Evolutionary conservation across 495 filamentous ascomycete genomes (phyloP).

Genomic region (Cercophora scortea): DNA sequence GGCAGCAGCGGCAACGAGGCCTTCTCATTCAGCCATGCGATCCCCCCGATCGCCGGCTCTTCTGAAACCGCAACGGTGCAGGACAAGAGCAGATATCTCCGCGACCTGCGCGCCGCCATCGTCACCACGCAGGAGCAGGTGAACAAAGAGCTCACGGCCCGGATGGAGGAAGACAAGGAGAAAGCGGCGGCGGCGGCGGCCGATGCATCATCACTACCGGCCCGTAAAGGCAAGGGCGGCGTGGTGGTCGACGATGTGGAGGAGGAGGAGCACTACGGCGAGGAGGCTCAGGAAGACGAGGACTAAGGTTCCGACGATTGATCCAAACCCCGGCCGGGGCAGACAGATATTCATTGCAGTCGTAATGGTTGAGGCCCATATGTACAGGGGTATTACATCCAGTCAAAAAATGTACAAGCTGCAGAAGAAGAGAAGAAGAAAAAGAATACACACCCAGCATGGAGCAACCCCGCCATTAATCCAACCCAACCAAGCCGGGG

Average conservation of each 20-base stretch:
- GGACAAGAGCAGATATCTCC: constrained; percentile 59
- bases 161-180: constrained; percentile 83
- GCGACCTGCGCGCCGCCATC: constrained; percentile 53
- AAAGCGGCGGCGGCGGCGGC: constrained; percentile 18
- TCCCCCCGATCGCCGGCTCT: constrained; percentile 23
- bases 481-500: too few species aligned
- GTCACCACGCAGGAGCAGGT: constrained; percentile 59
- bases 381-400: too few species aligned
- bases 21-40: constrained; percentile 48
- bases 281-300: constrained; percentile 58
- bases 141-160: constrained; percentile 74
- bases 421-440: too few species aligned
- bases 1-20: neutral
- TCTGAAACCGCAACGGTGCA: constrained; percentile 24
- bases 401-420: too few species aligned
- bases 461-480: too few species aligned
- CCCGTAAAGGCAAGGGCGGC: constrained; percentile 33
- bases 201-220: neutral
- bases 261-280: constrained; percentile 83
- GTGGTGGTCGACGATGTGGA: constrained; percentile 66
- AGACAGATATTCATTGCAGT: too few species aligned
- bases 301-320: neutral
- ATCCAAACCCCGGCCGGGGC: too few species aligned
- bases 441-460: too few species aligned
- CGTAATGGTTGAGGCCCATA: too few species aligned